Base-by-base conservation (phyloP, 2,329 filamentous ascomycete species). In the Aspergillus oerlinghausenensis region DNA sequence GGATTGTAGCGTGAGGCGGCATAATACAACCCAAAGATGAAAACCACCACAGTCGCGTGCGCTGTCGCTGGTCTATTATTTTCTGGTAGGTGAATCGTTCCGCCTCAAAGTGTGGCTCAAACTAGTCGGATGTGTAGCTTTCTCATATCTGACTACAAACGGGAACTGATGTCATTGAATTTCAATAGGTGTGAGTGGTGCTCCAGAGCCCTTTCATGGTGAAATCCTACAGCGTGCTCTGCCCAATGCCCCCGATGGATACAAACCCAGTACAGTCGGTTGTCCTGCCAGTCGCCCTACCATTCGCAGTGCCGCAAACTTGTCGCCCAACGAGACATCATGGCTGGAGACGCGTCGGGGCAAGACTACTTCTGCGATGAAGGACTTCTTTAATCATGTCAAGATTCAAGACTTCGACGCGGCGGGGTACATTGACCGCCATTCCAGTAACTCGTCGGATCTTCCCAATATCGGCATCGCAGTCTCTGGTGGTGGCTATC, bases 401-500 rank as follows among this genome's bases (percentile, higher is more conserved):
- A 85, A 85, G 65, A 92, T 97, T 60, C 75, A 82, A n/a, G 85
- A 82, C 57, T 93, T 97, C 60, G 87, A 96, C 73, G 87, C 86
- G n/a, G 79, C 78, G 1, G 70, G 75, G 1, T 97, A 94, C 70
- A 85, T 97, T 65, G 80, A 86, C 54, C 76, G 75, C 1, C 72
- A 84, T 58, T 74, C 75, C 28, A 75, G 77, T 59, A 87, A 88
- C 71, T 77, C 76, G 0, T 80, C 80, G 17, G 77, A 79, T 2
- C 65, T 88, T 23, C 87, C 87, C 0, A 89, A 88, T 64, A 86
- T 96, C 59, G 91, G 81, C 17, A 84, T 96, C 61, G 89, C 91
- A 9, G 79, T 89, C 47, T 94, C 90, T 0, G 92, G 92, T 9
- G 92, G 92, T 70, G 92, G 92, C 42, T 96, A 94, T 72, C 82